Conservation (phyloP, 176 grass and related monocot genomes). For the Carex cristatella region DNA sequence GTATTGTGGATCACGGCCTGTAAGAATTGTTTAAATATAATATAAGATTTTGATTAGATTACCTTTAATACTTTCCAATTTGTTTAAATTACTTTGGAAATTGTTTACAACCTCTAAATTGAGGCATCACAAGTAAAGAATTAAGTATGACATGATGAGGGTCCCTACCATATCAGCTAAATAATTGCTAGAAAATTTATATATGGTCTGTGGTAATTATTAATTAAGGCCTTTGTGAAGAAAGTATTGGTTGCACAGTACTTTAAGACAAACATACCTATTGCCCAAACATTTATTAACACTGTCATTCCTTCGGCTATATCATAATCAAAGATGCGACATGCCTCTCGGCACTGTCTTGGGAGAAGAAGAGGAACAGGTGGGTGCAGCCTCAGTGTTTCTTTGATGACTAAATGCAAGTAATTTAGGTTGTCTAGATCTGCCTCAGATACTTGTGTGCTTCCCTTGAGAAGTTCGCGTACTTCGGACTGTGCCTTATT, state of each 20-base stretch:
- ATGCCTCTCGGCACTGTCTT: too few relatives aligned
- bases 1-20: conserved; percentile 18
- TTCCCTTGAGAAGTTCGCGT: too few relatives aligned
- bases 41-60: not conserved
- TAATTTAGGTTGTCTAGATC: too few relatives aligned
- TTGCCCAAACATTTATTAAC: conserved; percentile 19
- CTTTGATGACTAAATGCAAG: too few relatives aligned
- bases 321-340: too few relatives aligned
- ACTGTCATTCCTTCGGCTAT: too few relatives aligned
- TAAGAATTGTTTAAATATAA: not conserved
- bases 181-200: not conserved
- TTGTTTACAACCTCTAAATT: not conserved
- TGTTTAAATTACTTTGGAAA: not conserved
- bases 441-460: too few relatives aligned
- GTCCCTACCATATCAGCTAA: not conserved
- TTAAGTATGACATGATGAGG: not conserved
- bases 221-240: not conserved
- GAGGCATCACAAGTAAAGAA: not conserved
- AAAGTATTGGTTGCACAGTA: not conserved
- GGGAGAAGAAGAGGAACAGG: too few relatives aligned
- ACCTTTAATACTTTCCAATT: not conserved
- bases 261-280: not conserved
- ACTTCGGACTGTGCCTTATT: not conserved
- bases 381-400: too few relatives aligned
- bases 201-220: too few relatives aligned